These are phyloP conservation scores for Physcia stellaris DNA, from an alignment of 495 filamentous ascomycete species.

Conservation along the genomic window DNA sequence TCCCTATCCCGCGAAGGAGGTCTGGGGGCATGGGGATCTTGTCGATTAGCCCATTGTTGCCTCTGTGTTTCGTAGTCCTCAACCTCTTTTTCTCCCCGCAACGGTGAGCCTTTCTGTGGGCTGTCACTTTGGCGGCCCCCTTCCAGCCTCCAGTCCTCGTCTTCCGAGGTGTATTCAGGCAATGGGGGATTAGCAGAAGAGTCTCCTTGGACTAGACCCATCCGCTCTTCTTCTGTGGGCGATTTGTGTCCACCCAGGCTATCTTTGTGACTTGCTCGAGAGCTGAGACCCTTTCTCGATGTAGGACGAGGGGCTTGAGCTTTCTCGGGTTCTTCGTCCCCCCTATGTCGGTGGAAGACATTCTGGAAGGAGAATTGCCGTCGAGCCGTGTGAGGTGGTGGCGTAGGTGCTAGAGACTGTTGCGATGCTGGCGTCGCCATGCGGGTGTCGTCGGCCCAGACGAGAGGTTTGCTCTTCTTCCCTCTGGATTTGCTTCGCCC, in stretches of 20 bases:
- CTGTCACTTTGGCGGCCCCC: constrained; percentile 1
- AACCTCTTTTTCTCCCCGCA: constrained; percentile 5
- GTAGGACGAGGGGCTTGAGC: constrained; percentile 14
- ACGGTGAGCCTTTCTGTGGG: background rate
- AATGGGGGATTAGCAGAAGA: constrained; percentile 2
- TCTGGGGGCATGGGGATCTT: too few relatives aligned
- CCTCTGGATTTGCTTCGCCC: background rate
- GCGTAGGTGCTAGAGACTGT: constrained; percentile 22
- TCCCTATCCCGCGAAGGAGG: too few relatives aligned
- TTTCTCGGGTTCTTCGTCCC: constrained; percentile 20
- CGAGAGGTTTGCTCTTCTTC: constrained; percentile 17
- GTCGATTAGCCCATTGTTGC: too few relatives aligned
- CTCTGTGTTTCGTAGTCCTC: background rate
- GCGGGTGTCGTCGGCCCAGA: constrained; percentile 24
- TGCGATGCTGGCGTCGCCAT: constrained; percentile 13
- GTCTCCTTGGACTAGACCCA: constrained; percentile 78
- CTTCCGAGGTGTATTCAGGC: constrained; percentile 6
- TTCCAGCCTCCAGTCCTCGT: constrained; percentile 8
- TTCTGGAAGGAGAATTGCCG: constrained; percentile 90
- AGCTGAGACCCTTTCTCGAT: constrained; percentile 27
- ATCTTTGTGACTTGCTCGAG: constrained; percentile 16
- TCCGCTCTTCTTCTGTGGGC: constrained; percentile 74
- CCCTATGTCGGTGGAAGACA: constrained; percentile 45
- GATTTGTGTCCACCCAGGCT: constrained; percentile 19
- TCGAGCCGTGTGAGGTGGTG: constrained; percentile 32